phyloP scores from a whole-genome alignment of 495 filamentous ascomycete species.

The Daldinia loculata region DNA sequence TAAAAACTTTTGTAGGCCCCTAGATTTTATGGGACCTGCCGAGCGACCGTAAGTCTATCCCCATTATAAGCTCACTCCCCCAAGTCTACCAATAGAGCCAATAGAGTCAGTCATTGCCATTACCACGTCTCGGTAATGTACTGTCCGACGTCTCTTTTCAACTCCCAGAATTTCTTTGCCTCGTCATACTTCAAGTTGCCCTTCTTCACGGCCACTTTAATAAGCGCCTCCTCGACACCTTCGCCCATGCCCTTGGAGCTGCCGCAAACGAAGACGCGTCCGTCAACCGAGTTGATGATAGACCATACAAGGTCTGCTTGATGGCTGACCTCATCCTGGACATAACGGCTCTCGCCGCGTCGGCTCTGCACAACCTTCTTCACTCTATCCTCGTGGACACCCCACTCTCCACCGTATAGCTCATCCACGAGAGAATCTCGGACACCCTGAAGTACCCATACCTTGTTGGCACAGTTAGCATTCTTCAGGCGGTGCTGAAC shows the following conservation, averaged over 20 bases:
- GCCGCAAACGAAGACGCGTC: slow-evolving; percentile 94
- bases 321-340: slow-evolving; percentile 83
- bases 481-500: slow-evolving; percentile 93
- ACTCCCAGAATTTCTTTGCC: slow-evolving; percentile 77
- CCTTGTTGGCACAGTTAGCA: slow-evolving; percentile 98
- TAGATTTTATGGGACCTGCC: background rate
- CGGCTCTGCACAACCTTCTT: slow-evolving; percentile 93
- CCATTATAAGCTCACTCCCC: background rate
- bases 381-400: slow-evolving; percentile 89
- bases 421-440: slow-evolving; percentile 92
- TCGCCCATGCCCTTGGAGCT: slow-evolving; percentile 97
- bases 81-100: background rate
- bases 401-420: slow-evolving; percentile 95
- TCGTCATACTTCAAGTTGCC: slow-evolving; percentile 77
- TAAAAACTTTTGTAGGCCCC: slow-evolving; percentile 9
- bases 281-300: slow-evolving; percentile 91
- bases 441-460: slow-evolving; percentile 98
- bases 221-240: slow-evolving; percentile 83
- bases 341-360: slow-evolving; percentile 77
- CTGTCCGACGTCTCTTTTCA: slow-evolving; percentile 85
- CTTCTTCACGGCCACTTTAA: slow-evolving; percentile 83
- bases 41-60: background rate
- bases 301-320: slow-evolving; percentile 98
- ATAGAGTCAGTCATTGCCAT: slow-evolving; percentile 1
- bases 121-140: slow-evolving; percentile 84